Evolutionary conservation across 495 filamentous ascomycete species (phyloP).

Genomic region (Aspergillus olivimuriae): DNA sequence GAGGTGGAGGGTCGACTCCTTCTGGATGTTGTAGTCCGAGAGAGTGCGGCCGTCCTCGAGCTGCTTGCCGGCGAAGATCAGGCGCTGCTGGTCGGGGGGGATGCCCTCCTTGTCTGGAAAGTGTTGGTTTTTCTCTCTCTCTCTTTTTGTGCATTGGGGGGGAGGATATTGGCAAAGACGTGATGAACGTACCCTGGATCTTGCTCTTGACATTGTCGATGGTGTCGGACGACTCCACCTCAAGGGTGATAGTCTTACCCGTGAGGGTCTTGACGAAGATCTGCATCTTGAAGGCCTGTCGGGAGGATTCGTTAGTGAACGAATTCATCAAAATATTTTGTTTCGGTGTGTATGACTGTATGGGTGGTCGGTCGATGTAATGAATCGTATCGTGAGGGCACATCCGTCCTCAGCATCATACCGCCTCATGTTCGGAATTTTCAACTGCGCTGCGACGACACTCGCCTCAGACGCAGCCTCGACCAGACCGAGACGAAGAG

Average conservation of each 20-base stretch:
- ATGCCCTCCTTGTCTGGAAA: conserved; percentile 95
- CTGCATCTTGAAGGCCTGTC: conserved; percentile 76
- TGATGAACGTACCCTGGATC: conserved; percentile 55
- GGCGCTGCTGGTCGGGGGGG: conserved; percentile 98
- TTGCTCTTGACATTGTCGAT: conserved; percentile 99
- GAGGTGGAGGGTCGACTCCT: conserved; percentile 98
- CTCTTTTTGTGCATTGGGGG: neutral
- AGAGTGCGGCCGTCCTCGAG: conserved; percentile 99
- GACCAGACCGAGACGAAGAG: no score
- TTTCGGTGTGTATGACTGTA: no score
- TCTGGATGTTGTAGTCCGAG: conserved; percentile 99
- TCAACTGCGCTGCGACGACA: no score
- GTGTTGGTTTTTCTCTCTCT: conserved; percentile 5
- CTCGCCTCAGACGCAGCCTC: no score
- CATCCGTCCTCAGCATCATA: no score
- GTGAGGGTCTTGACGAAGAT: conserved; percentile 99
- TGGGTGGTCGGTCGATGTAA: neutral
- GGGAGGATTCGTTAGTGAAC: neutral
- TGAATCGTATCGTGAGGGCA: no score
- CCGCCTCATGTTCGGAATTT: no score
- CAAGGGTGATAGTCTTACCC: conserved; percentile 99
- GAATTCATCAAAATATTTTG: neutral
- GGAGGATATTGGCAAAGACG: neutral
- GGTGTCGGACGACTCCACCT: conserved; percentile 99
- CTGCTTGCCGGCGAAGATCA: conserved; percentile 99